Evolutionary conservation across 495 filamentous ascomycete species (phyloP).

Genomic region (Tuber melanosporum): DNA sequence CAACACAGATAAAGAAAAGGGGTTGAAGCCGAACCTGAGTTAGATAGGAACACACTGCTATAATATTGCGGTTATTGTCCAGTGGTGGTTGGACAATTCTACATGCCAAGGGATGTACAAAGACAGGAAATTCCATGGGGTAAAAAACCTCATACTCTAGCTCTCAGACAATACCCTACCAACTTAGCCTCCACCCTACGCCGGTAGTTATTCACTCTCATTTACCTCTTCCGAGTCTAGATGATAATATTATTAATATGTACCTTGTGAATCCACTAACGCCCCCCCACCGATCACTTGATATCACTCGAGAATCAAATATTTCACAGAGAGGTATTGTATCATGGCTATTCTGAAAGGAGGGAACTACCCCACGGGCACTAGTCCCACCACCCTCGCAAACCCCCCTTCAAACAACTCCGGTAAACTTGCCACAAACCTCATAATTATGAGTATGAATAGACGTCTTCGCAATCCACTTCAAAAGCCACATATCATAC

Average conservation of each 20-base stretch:
- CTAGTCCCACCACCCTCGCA: neutral
- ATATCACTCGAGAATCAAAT: neutral
- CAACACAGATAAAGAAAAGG: too few species aligned
- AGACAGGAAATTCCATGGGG: too few species aligned
- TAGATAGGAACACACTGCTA: too few species aligned
- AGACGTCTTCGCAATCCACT: slow-evolving; percentile 9
- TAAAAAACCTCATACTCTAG: too few species aligned
- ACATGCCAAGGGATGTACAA: too few species aligned
- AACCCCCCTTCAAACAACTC: slow-evolving; percentile 11
- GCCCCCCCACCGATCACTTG: neutral
- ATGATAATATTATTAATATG: neutral
- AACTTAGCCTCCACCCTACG: too few species aligned
- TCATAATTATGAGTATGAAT: neutral
- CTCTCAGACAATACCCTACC: too few species aligned
- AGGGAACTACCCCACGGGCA: neutral
- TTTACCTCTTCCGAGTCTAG: too few species aligned
- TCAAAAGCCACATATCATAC: slow-evolving; percentile 1
- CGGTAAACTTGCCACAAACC: slow-evolving; percentile 3
- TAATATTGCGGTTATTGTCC: too few species aligned
- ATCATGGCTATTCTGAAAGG: neutral
- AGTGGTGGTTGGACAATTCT: too few species aligned
- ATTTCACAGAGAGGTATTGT: neutral
- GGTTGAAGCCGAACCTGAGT: too few species aligned
- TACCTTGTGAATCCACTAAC: neutral
- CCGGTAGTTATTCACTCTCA: too few species aligned